A percentile compares a stretch with the other conserved stretches of the same genome.
phyloP scores from a whole-genome alignment of 768 basidiomycete genomes.

The Sutorius australiensis region DNA sequence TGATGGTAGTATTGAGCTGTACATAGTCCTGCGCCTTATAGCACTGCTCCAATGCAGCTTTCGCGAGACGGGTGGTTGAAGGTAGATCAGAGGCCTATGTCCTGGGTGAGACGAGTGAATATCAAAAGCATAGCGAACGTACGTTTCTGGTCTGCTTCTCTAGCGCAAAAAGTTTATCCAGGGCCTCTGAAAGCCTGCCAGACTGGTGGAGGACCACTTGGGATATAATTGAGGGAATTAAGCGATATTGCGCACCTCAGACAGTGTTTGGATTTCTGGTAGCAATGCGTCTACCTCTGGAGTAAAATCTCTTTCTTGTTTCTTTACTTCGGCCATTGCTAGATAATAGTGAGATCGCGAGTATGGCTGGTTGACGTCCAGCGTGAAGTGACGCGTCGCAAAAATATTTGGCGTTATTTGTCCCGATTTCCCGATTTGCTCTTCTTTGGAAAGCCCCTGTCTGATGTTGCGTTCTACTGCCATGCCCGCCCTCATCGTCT shows the following conservation, averaged over 20 bases:
- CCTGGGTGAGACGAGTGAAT: not conserved
- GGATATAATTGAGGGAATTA: slow-evolving; percentile 1
- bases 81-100: slow-evolving; percentile 82
- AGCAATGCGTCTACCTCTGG: slow-evolving; percentile 75
- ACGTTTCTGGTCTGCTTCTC: slow-evolving; percentile 99
- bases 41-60: slow-evolving; percentile 64
- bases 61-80: slow-evolving; percentile 87
- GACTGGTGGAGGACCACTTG: slow-evolving; percentile 43
- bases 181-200: slow-evolving; percentile 76
- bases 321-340: slow-evolving; percentile 76
- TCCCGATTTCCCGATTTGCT: slow-evolving; percentile 3
- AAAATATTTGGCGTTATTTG: slow-evolving; percentile 45
- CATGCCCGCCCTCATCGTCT: slow-evolving; percentile 12
- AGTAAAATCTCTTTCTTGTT: slow-evolving; percentile 85
- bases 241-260: slow-evolving; percentile 53
- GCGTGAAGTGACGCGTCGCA: slow-evolving; percentile 59
- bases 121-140: slow-evolving; percentile 19
- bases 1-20: slow-evolving; percentile 67
- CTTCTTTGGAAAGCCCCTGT: slow-evolving; percentile 24
- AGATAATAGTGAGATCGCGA: slow-evolving; percentile 38
- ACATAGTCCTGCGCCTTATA: slow-evolving; percentile 69
- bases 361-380: slow-evolving; percentile 34
- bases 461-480: not conserved
- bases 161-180: slow-evolving; percentile 83
- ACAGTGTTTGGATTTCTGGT: slow-evolving; percentile 61